Conservation (phyloP, 2,329 filamentous ascomycete genomes). For the Pseudogymnoascus sp. region DNA sequence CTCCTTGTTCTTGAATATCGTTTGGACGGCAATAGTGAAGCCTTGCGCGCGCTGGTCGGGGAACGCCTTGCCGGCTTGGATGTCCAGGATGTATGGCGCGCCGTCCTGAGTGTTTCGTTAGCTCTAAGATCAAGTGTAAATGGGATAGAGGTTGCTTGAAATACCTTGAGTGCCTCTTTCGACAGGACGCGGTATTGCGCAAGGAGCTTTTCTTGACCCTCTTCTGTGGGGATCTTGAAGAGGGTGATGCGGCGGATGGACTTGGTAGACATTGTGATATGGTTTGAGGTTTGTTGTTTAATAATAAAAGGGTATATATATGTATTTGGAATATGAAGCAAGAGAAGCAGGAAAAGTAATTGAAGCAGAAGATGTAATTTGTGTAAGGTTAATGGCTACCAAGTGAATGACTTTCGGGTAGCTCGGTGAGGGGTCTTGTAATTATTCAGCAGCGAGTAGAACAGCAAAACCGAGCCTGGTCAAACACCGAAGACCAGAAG, state of each 20-base stretch:
- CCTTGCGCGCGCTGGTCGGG: conserved; percentile 46
- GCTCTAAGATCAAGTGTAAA: not conserved
- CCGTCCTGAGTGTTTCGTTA: conserved; percentile 38
- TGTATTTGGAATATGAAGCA: no score
- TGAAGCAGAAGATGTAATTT: not conserved
- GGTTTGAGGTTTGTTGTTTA: not conserved
- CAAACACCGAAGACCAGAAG: not conserved
- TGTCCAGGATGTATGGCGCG: conserved; percentile 47
- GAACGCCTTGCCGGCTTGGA: conserved; percentile 40
- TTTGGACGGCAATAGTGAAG: conserved; percentile 45
- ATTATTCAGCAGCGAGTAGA: not conserved
- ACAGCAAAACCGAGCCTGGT: not conserved
- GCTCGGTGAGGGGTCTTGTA: not conserved
- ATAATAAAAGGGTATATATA: not conserved
- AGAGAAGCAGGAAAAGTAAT: no score
- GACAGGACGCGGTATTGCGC: conserved; percentile 29
- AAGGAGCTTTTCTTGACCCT: conserved; percentile 36
- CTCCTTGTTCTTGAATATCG: conserved; percentile 45
- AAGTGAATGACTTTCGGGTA: not conserved
- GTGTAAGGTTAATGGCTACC: not conserved
- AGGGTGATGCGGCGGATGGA: conserved; percentile 43
- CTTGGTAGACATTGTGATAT: conserved; percentile 20
- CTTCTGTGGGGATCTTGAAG: conserved; percentile 45
- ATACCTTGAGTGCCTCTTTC: conserved; percentile 38
- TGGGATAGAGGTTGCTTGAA: not conserved